Conservation (phyloP, 352 stramenopile species). For the Labyrinthula sp. region DNA sequence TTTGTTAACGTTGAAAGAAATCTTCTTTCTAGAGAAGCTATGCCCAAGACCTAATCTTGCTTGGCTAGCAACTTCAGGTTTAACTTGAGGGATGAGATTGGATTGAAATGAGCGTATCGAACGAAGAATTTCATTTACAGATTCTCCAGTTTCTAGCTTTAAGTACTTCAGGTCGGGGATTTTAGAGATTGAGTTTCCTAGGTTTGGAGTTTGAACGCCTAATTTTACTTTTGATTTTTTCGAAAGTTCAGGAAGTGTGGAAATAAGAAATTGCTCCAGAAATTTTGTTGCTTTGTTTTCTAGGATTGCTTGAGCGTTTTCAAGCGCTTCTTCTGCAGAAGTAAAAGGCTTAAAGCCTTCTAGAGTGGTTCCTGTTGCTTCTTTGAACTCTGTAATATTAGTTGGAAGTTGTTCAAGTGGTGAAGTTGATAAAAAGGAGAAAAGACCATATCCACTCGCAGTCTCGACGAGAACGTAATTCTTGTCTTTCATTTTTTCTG, state of each 20-base stretch:
- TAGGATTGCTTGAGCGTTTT: constrained; percentile 97
- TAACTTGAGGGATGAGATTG: constrained; percentile 92
- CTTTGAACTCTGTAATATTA: constrained; percentile 90
- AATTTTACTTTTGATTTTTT: constrained; percentile 65
- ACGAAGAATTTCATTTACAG: constrained; percentile 75
- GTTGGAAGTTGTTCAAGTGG: constrained; percentile 81
- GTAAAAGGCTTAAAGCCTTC: constrained; percentile 98
- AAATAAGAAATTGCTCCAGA: constrained; percentile 94
- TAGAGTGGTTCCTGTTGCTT: too few species aligned
- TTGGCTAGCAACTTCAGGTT: constrained; percentile 78
- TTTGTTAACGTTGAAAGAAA: constrained; percentile 98
- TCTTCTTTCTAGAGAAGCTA: constrained; percentile 92
- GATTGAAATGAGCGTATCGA: constrained; percentile 86
- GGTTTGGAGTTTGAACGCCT: constrained; percentile 57
- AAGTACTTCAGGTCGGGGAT: constrained; percentile 78
- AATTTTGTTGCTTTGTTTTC: constrained; percentile 65
- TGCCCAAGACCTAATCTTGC: constrained; percentile 95
- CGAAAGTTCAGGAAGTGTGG: constrained; percentile 93
- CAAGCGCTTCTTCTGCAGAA: constrained; percentile 87
- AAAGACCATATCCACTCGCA: constrained; percentile 90
- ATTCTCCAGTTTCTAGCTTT: constrained; percentile 90
- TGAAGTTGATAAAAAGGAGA: constrained; percentile 64
- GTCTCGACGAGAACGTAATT: constrained; percentile 75
- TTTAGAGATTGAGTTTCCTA: constrained; percentile 72
- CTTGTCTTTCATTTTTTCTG: constrained; percentile 33